Conservation (phyloP, 129 eudicot species). For the Logfia minima region DNA sequence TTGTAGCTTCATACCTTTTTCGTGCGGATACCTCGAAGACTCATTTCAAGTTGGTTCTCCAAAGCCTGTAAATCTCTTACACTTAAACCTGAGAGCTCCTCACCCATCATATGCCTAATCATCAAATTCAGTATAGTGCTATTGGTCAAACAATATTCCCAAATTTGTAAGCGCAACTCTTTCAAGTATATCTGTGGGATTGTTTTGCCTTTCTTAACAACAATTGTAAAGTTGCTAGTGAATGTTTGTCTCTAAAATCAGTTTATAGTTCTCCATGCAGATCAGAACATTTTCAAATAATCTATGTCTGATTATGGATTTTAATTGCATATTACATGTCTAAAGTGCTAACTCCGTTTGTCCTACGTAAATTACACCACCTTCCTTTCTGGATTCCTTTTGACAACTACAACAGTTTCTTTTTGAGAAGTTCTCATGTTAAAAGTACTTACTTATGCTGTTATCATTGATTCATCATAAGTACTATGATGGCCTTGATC, state of each 20-base stretch:
- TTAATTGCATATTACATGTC: no score
- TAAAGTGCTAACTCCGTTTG: no score
- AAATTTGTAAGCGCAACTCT: not conserved
- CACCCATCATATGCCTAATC: slow-evolving; percentile 70
- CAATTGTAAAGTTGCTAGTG: not conserved
- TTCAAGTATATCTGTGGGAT: not conserved
- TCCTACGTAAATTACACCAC: no score
- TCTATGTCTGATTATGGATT: no score
- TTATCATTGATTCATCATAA: not conserved
- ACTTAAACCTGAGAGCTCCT: slow-evolving; percentile 72
- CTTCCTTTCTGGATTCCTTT: no score
- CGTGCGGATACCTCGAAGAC: slow-evolving; percentile 58
- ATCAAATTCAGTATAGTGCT: slow-evolving; percentile 12
- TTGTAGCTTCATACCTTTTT: slow-evolving; percentile 52
- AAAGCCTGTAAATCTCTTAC: slow-evolving; percentile 68
- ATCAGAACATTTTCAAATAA: no score
- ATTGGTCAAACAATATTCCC: slow-evolving; percentile 1
- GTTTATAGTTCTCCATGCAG: not conserved
- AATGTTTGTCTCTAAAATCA: not conserved
- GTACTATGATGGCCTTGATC: not conserved
- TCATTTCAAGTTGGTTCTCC: slow-evolving; percentile 74
- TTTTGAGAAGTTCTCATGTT: not conserved
- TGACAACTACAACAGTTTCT: no score
- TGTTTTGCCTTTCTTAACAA: not conserved
- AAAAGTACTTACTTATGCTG: not conserved